Evolutionary conservation across 2,329 filamentous ascomycete species (phyloP).

Genomic region (Aureobasidium sp.): DNA sequence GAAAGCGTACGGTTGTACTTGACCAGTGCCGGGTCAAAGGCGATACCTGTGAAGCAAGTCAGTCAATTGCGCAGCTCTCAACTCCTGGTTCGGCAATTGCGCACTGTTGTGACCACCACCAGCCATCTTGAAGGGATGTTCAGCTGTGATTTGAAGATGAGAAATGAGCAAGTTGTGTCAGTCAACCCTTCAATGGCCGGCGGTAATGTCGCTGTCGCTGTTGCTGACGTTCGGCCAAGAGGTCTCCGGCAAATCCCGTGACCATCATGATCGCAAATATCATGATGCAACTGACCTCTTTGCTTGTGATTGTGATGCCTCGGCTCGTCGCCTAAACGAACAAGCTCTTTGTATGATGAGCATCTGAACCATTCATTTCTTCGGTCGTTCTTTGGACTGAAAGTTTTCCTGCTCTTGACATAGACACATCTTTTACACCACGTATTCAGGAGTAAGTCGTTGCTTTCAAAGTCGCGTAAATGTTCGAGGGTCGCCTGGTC

Average conservation of each 20-base stretch:
- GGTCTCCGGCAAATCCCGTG: not conserved
- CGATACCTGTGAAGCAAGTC: conserved; percentile 34
- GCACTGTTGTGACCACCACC: conserved; percentile 29
- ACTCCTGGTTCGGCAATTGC: conserved; percentile 5
- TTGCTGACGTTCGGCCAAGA: conserved; percentile 11
- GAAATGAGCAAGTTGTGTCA: conserved; percentile 3
- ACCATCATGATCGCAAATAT: not conserved
- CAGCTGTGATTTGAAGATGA: not conserved
- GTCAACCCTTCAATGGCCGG: not conserved
- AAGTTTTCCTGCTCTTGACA: not conserved
- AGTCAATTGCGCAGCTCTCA: conserved; percentile 15
- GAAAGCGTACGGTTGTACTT: conserved; percentile 47
- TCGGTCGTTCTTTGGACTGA: no score
- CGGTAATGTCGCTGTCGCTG: no score
- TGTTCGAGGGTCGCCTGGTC: no score
- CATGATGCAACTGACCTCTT: no score
- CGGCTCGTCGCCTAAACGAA: not conserved
- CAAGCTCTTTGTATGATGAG: not conserved
- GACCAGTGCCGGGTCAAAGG: conserved; percentile 50
- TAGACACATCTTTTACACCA: not conserved
- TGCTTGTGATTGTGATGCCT: conserved; percentile 2
- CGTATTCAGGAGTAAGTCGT: no score
- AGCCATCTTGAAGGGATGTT: conserved; percentile 27
- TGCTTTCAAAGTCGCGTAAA: no score
- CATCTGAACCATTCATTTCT: not conserved